Evolutionary conservation across 2,329 filamentous ascomycete genomes (phyloP).

Genomic region (Neoscytalidium dimidiatum): DNA sequence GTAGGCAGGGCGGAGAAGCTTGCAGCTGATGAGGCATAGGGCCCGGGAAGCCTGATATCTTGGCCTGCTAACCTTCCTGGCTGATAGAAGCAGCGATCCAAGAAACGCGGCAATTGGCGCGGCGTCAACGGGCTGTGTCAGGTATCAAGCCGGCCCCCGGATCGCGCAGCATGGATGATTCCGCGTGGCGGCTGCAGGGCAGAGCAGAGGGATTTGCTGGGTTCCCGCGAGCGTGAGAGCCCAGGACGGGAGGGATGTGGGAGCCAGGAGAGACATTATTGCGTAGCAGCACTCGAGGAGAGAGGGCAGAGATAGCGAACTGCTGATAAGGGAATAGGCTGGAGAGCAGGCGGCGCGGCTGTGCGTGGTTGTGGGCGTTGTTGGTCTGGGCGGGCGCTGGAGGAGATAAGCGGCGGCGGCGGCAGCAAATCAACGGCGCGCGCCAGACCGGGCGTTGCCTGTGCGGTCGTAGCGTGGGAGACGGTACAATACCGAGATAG

Average conservation of each 20-base stretch:
- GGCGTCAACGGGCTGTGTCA: not conserved
- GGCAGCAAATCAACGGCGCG: not conserved
- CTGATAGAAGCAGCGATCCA: not conserved
- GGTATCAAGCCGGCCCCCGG: not conserved
- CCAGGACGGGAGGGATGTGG: not conserved
- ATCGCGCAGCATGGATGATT: not conserved
- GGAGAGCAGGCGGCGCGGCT: not conserved
- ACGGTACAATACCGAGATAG: too few species aligned
- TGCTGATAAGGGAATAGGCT: slow-evolving; percentile 2
- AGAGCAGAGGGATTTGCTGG: not conserved
- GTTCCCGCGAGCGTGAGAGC: too few species aligned
- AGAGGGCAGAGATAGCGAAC: not conserved
- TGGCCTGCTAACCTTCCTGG: not conserved
- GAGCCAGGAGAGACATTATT: not conserved
- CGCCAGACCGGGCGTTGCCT: too few species aligned
- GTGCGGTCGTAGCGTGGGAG: too few species aligned
- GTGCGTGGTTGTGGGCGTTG: not conserved
- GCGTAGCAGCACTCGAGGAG: too few species aligned
- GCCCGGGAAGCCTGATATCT: not conserved
- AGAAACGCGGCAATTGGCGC: slow-evolving; percentile 1
- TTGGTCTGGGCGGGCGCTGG: not conserved
- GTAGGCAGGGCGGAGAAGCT: not conserved
- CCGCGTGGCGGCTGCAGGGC: not conserved
- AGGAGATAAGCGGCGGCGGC: not conserved
- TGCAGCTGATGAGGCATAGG: not conserved